Conservation (phyloP, 2,329 filamentous ascomycete species). For the Chaetomium sp. region DNA sequence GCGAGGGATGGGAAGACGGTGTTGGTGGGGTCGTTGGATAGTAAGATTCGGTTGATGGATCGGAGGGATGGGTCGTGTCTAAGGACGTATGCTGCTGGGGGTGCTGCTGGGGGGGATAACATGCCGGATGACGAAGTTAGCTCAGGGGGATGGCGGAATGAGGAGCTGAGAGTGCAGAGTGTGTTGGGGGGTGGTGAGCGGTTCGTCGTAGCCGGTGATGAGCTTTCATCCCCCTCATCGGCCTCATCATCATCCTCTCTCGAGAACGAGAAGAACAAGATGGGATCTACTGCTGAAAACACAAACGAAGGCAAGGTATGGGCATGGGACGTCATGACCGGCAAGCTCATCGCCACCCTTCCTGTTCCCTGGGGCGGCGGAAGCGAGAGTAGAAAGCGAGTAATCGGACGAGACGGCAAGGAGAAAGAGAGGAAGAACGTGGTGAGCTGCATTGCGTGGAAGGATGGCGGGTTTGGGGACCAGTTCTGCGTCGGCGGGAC, state of each 20-base stretch:
- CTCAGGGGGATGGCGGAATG: slow-evolving; percentile 46
- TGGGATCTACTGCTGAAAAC: slow-evolving; percentile 13
- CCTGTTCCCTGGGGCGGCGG: slow-evolving; percentile 49
- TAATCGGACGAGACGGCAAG: slow-evolving; percentile 53
- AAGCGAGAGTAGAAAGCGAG: slow-evolving; percentile 41
- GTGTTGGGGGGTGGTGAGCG: slow-evolving; percentile 70
- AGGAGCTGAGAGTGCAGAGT: slow-evolving; percentile 66
- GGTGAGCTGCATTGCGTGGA: slow-evolving; percentile 57
- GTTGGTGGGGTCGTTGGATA: slow-evolving; percentile 70
- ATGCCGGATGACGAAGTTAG: too few species aligned
- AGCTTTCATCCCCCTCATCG: slow-evolving; percentile 36
- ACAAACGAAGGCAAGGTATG: slow-evolving; percentile 55
- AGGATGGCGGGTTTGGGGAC: slow-evolving; percentile 54
- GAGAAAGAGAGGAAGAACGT: slow-evolving; percentile 54
- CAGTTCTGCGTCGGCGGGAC: slow-evolving; percentile 62
- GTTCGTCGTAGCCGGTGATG: slow-evolving; percentile 74
- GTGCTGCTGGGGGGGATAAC: background rate
- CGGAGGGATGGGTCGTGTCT: slow-evolving; percentile 66
- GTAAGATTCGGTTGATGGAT: slow-evolving; percentile 74
- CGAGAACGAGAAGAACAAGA: slow-evolving; percentile 25
- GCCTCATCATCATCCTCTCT: too few species aligned
- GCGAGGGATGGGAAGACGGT: slow-evolving; percentile 68
- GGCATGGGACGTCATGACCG: slow-evolving; percentile 80
- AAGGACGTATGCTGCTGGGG: slow-evolving; percentile 58
- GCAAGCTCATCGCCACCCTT: slow-evolving; percentile 59